Evolutionary conservation across 1,284 basidiomycete species (phyloP), one percentile per base, ranked within the genome.

Genomic region (Cerrena zonata): DNA sequence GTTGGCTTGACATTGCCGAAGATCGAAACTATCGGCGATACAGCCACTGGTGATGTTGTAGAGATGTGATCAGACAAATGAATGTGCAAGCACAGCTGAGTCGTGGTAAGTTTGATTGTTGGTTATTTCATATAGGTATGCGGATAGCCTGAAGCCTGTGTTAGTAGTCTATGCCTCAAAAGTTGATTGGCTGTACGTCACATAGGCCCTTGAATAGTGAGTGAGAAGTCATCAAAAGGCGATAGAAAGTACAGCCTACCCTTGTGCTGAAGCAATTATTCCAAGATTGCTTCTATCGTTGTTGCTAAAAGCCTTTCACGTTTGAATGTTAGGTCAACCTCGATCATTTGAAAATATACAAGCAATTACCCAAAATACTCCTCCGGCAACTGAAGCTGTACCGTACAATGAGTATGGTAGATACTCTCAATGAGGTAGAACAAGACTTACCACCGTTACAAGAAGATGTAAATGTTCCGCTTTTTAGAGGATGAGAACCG

Each of bases 51-150:
- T 52, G 3, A 30, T 40, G 41, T 52, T 52, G 39, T 41, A 52
- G 13, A 52, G 38, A 11, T 52, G 47, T 11, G 7, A 11, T 21
- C 37, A 38, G 15, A 52, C 45, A 34, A 49, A 52, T 7, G 18
- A 15, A 11, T 27, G 39, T 11, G 51, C 49, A 4, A 52, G 51
- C 25, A 49, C 47, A 13, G 51, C 47, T 26, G 51, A 47, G 25
- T 25, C 47, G 2, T 3, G 13, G 25, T 36, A 52, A 13, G 40
- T 36, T 7, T n/a, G 2, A 10, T 49, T 18, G 15, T 43, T 44
- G 11, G 51, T 52, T 13, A 18, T 39, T 40, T 52, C 51, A 26
- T 34, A 49, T 4, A 52, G 47, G 38, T 52, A 42, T 4, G 51
- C 51, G n/a, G 51, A 52, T 18, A 52, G 47, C n/a, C 51, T 52